Evolutionary conservation across 768 basidiomycete genomes (phyloP).

Genomic region (Lactifluus echinatus): DNA sequence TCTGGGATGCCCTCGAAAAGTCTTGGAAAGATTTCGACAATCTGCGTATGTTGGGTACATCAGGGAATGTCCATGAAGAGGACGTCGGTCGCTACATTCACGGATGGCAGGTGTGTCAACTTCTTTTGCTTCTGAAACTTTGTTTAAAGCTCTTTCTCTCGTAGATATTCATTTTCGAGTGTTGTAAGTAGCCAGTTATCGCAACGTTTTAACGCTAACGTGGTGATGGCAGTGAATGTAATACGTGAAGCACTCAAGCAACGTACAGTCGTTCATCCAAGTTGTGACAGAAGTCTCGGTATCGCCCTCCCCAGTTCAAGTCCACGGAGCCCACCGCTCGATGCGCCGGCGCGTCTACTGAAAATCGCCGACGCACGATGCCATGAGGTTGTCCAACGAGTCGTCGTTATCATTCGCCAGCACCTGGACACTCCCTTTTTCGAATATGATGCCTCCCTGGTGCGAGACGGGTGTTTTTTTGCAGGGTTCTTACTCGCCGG

Average conservation of each 20-base stretch:
- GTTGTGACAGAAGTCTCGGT: conserved; percentile 12
- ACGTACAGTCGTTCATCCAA: conserved; percentile 32
- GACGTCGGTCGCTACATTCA: conserved; percentile 64
- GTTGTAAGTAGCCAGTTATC: conserved; percentile 43
- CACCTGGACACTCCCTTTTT: conserved; percentile 54
- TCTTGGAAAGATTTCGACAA: conserved; percentile 81
- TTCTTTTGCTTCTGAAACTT: conserved; percentile 1
- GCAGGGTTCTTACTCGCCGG: conserved; percentile 67
- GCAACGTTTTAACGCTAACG: conserved; percentile 3
- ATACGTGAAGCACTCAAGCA: conserved; percentile 78
- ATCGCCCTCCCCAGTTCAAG: conserved; percentile 19
- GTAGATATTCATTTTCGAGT: conserved; percentile 86
- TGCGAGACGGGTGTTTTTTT: conserved; percentile 86
- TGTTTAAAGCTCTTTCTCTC: conserved; percentile 18
- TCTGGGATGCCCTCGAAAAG: conserved; percentile 77
- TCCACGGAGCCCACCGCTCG: conserved; percentile 22
- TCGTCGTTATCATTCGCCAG: conserved; percentile 40
- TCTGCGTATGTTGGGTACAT: conserved; percentile 39
- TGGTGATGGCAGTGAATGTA: conserved; percentile 53
- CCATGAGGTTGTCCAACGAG: conserved; percentile 36
- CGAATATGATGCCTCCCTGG: conserved; percentile 75
- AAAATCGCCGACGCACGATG: conserved; percentile 38
- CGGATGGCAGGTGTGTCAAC: conserved; percentile 67
- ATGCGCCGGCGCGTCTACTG: conserved; percentile 31
- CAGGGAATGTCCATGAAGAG: conserved; percentile 36